phyloP scores from a whole-genome alignment of 202 grass and related monocot species.

The Brachypodium distachyon region DNA sequence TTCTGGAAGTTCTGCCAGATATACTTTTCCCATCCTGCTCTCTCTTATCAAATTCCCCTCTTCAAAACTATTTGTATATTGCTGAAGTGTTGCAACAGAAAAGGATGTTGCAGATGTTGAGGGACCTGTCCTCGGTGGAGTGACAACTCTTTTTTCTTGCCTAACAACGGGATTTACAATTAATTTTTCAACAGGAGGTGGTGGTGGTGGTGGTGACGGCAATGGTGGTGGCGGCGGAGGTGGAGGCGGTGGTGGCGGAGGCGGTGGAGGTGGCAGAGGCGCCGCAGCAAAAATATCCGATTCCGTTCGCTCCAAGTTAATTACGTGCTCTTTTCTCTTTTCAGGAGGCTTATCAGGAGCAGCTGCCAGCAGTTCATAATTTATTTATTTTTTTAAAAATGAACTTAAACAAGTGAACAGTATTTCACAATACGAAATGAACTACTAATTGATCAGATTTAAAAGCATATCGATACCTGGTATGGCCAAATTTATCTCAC shows the following conservation, averaged over 20 bases:
- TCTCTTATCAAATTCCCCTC: slow-evolving; percentile 74
- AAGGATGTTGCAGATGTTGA: slow-evolving; percentile 62
- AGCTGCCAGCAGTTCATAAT: slow-evolving; percentile 37
- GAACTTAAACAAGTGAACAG: neutral
- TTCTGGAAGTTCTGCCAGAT: slow-evolving; percentile 61
- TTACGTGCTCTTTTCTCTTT: slow-evolving; percentile 53
- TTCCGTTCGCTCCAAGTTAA: slow-evolving; percentile 58
- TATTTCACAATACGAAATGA: slow-evolving; percentile 10
- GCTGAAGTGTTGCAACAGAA: slow-evolving; percentile 78
- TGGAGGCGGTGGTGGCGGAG: neutral
- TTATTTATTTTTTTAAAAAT: slow-evolving; percentile 1
- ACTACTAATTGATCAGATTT: neutral
- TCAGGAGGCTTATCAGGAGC: slow-evolving; percentile 36
- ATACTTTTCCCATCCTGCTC: slow-evolving; percentile 63
- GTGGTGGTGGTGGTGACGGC: neutral
- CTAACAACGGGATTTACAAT: slow-evolving; percentile 31
- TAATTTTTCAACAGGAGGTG: slow-evolving; percentile 25
- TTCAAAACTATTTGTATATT: slow-evolving; percentile 76
- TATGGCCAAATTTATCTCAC: slow-evolving; percentile 46
- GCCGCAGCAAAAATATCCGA: slow-evolving; percentile 51
- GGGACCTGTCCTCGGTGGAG: slow-evolving; percentile 32
- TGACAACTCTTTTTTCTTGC: slow-evolving; percentile 29
- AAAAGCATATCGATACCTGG: slow-evolving; percentile 35
- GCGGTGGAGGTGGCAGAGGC: neutral
- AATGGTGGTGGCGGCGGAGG: neutral